These are phyloP conservation scores for Pinus albicaulis DNA, from an alignment of 75 land plant species.

Conservation along the genomic window DNA sequence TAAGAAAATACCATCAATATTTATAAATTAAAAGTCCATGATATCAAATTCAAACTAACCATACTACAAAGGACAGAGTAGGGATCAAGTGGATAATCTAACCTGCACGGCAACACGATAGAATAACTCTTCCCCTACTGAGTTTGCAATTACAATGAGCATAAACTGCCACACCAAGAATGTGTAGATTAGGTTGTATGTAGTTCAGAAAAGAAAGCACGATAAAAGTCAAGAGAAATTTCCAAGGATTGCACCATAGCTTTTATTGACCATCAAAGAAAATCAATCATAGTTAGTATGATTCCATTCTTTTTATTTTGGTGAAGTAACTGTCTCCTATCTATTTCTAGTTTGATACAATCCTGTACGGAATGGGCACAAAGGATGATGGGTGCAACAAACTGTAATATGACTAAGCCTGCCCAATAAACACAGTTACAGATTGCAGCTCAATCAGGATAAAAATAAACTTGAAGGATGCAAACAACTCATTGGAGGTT, in stretches of 20 bases:
- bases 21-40: neutral
- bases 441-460: neutral
- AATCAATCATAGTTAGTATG: neutral
- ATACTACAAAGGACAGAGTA: neutral
- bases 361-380: neutral
- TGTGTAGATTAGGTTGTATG: neutral
- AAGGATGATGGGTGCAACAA: neutral
- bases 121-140: slow-evolving; percentile 92
- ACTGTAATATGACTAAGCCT: neutral
- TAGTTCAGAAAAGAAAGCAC: neutral
- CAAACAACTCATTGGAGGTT: slow-evolving; percentile 3
- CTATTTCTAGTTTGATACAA: neutral
- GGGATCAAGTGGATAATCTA: slow-evolving; percentile 1
- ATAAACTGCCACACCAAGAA: slow-evolving; percentile 47
- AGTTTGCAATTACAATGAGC: slow-evolving; percentile 75
- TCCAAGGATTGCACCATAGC: neutral
- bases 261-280: neutral
- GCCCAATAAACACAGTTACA: neutral
- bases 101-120: slow-evolving; percentile 97
- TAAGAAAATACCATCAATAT: neutral
- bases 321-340: neutral
- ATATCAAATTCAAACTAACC: neutral
- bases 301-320: neutral
- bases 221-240: neutral
- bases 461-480: neutral